Evolutionary conservation across 129 eudicot genomes (phyloP), one percentile per base, ranked within the genome.

Genomic region (Lactuca sativa): DNA sequence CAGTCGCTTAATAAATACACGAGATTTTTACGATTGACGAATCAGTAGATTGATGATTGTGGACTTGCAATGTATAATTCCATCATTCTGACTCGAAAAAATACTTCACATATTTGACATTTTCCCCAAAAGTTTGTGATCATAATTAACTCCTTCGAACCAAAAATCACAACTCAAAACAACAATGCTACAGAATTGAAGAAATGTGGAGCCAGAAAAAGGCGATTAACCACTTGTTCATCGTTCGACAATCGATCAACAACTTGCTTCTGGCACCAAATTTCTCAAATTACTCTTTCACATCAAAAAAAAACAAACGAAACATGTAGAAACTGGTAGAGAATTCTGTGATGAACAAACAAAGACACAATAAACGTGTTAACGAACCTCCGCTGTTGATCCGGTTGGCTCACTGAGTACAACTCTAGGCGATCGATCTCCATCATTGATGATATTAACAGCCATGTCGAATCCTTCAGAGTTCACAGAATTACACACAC

Each of bases 361-460:
- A 2, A 25, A 25, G 2, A 25, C 30, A 25, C 30, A 25, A 25
- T 25, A 25, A 25, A 25, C 30, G 30, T 25, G 1, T 48, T 0
- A 47, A 59, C 64, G 36, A 49, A 87, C 95, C 95, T 88, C 90
- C 53, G 88, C 81, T 3, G 95, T 85, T 75, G 90, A 88, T 82
- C 95, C 95, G 72, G 79, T 88, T 3, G 88, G 95, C 73, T 85
- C 95, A 69, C 78, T 61, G 74, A 88, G 66, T 41, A 85, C 16
- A 64, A 88, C 36, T 57, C 64, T 66, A 43, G 82, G 70, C 52
- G 81, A 78, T 74, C 88, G 82, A 69, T 82, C 84, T 36, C 81
- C 87, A 11, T 83, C 89, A 7, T 51, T 76, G 62, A 80, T 74
- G 70, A 85, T 18, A 66, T 80, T 81, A 36, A 67, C 15, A 71